Evolutionary conservation across 352 stramenopile genomes (phyloP), one percentile per base, ranked within the genome.

Genomic region (Pythium aphanidermatum): DNA sequence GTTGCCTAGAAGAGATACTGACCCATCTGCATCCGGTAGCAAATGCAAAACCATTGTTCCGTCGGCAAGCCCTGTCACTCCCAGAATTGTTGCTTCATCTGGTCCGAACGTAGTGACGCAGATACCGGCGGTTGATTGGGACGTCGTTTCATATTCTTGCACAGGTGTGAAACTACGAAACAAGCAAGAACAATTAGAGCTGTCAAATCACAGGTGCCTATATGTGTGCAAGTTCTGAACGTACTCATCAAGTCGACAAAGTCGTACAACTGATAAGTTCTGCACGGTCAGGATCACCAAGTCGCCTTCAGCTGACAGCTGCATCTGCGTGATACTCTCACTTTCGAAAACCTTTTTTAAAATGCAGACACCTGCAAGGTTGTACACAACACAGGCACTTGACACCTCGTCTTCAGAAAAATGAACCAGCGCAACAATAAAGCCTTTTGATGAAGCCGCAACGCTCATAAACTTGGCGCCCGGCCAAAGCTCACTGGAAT

Each of bases 191-290:
- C 8, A 16, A 25, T 44, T 16, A 48, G 20, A 25, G n/a, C n/a
- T n/a, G n/a, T n/a, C n/a, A n/a, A n/a, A n/a, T n/a, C n/a, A n/a
- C n/a, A n/a, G n/a, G n/a, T n/a, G n/a, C n/a, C n/a, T n/a, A n/a
- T n/a, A n/a, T n/a, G n/a, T n/a, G n/a, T n/a, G n/a, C n/a, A n/a
- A n/a, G n/a, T n/a, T n/a, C n/a, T n/a, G 6, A 16, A 80, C 78
- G 30, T 77, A 94, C 82, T 94, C 83, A 44, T 92, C 78, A 7
- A 87, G 63, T 32, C 78, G 79, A 34, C 70, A 94, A 36, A 91
- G 67, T 24, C 80, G 68, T 13, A 92, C 57, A 3, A 65, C 64
- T 2, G 59, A 56, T 0, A 65, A 45, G 2, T 60, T 28, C 5
- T 21, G 43, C 4, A 91, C 46, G 10, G 78, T 88, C 6, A 89